Evolutionary conservation across 2,329 filamentous ascomycete genomes (phyloP), one percentile per base, ranked within the genome.

Genomic region (Exophiala mesophila): DNA sequence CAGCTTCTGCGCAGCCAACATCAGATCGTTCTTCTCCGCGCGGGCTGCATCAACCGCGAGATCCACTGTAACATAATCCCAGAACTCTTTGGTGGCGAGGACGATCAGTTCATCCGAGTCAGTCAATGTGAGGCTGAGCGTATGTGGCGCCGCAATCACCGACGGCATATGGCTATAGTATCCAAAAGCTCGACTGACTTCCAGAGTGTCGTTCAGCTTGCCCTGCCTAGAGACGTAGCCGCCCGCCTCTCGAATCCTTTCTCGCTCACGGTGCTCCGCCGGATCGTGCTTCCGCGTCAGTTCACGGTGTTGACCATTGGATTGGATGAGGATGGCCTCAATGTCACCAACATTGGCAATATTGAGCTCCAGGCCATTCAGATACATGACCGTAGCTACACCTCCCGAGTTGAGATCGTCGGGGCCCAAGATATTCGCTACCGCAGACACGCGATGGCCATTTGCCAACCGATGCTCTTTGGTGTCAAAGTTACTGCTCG

Each of bases 151-250:
- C 10, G 94, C 90, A 63, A 95, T 89, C 21, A 98, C 85, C 5
- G 88, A 83, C 2, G 92, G 92, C 72, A 95, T 90, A 60, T 94
- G 74, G 53, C 94, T 85, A 33, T 90, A 85, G 62, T 95, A 96
- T 10, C 92, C 92, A 67, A 98, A 98, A 1, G 92, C 90, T 34
- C 92, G 78, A 17, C 90, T 97, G 7, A 98, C 88, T 45, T 92
- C 82, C 9, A 98, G 80, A 17, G 83, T 68, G 59, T 98, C 92
- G 58, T 98, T 97, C 36, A 98, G 73, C 60, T 88, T 89, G 24
- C 92, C 92, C 62, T 94, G 90, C 36, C 92, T 82, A 13, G 90
- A 96, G 7, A 98, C 92, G 73, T 88, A 98, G 3, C 92, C 92
- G 32, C 92, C 92, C 10, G 90, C 90, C 60, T 95, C 88, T 28